phyloP scores from a whole-genome alignment of 2,329 filamentous ascomycete genomes.

The Thielaviopsis ethacetica region DNA sequence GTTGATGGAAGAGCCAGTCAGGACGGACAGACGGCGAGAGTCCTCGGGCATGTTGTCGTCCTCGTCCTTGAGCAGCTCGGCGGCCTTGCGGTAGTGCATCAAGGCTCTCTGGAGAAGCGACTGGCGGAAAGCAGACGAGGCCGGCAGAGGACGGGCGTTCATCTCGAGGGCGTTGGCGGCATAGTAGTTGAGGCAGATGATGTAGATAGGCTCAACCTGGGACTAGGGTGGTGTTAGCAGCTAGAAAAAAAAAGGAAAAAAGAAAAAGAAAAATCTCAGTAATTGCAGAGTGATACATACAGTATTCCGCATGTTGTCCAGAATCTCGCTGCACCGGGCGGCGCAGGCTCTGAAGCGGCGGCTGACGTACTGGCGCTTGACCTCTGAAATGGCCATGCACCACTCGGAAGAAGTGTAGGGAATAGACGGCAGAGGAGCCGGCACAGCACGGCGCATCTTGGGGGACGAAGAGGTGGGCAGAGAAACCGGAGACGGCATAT shows the following conservation, averaged over 20 bases:
- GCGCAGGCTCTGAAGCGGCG: slow-evolving; percentile 37
- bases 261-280: not conserved
- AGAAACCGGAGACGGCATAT: not conserved
- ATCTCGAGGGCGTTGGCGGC: slow-evolving; percentile 43
- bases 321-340: slow-evolving; percentile 34
- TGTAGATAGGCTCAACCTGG: slow-evolving; percentile 33
- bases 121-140: slow-evolving; percentile 28
- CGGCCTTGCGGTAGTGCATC: slow-evolving; percentile 33
- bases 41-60: slow-evolving; percentile 27
- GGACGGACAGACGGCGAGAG: slow-evolving; percentile 22
- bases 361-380: slow-evolving; percentile 36
- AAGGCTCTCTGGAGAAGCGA: slow-evolving; percentile 35
- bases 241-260: slow-evolving; percentile 10
- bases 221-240: slow-evolving; percentile 14
- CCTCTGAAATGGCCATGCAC: slow-evolving; percentile 32
- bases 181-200: slow-evolving; percentile 45
- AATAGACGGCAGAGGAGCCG: slow-evolving; percentile 17
- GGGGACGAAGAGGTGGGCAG: not conserved
- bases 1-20: slow-evolving; percentile 22
- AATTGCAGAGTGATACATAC: slow-evolving; percentile 22
- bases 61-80: slow-evolving; percentile 29
- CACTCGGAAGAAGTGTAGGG: slow-evolving; percentile 33
- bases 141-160: slow-evolving; percentile 32
- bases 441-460: slow-evolving; percentile 1
- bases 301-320: slow-evolving; percentile 29